phyloP scores from a whole-genome alignment of 2,329 filamentous ascomycete genomes.

The Fusarium ambrosium region DNA sequence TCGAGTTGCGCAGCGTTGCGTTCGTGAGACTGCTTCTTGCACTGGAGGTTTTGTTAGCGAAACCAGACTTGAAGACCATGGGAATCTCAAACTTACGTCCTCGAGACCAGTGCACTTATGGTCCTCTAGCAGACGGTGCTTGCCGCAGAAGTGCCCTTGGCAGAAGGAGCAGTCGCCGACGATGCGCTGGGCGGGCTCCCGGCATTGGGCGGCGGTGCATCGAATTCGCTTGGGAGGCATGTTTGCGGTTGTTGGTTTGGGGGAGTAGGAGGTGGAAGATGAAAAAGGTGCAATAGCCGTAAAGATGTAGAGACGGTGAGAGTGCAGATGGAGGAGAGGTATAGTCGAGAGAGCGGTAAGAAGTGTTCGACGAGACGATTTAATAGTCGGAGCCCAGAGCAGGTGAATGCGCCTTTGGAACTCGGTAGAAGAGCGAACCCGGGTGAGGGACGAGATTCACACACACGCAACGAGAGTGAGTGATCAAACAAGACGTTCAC shows the following conservation, averaged over 20 bases:
- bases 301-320: conserved; percentile 36
- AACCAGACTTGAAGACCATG: not conserved
- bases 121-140: conserved; percentile 92
- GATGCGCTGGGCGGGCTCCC: conserved; percentile 88
- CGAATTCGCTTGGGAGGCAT: conserved; percentile 84
- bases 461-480: conserved; percentile 31
- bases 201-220: conserved; percentile 92
- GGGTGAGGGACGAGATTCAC: conserved; percentile 15
- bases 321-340: conserved; percentile 13
- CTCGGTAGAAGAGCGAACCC: conserved; percentile 21
- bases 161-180: conserved; percentile 98
- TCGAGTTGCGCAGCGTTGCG: conserved; percentile 94
- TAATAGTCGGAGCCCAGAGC: conserved; percentile 11
- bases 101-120: conserved; percentile 94
- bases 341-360: conserved; percentile 25
- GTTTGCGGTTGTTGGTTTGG: conserved; percentile 41
- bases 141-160: conserved; percentile 92
- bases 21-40: conserved; percentile 97
- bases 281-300: conserved; percentile 16
- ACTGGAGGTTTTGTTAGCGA: conserved; percentile 61
- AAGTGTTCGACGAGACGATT: conserved; percentile 10
- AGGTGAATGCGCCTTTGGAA: conserved; percentile 35
- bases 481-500: conserved; percentile 31
- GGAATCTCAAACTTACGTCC: conserved; percentile 70
- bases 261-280: conserved; percentile 8